Evolutionary conservation across 768 basidiomycete genomes (phyloP).

Genomic region (Saitozyma podzolica): DNA sequence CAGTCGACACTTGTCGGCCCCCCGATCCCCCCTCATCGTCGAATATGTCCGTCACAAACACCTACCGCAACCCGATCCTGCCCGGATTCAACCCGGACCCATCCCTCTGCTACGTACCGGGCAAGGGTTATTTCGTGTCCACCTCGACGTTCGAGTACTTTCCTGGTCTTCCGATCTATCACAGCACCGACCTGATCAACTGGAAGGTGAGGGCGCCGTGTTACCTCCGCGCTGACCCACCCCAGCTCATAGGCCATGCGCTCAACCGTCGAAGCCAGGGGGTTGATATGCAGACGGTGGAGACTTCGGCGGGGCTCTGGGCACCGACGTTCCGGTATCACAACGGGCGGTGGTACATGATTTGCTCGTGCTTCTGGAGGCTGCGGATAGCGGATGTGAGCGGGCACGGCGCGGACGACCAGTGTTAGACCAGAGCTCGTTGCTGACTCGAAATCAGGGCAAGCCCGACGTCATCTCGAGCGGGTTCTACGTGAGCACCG

Average conservation of each 20-base stretch:
- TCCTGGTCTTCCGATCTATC: slow-evolving; percentile 37
- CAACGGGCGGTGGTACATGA: slow-evolving; percentile 19
- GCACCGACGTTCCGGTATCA: slow-evolving; percentile 27
- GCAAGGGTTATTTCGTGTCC: slow-evolving; percentile 28
- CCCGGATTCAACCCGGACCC: slow-evolving; percentile 46
- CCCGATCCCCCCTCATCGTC: too few species aligned
- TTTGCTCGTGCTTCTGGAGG: slow-evolving; percentile 1
- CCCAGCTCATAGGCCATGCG: slow-evolving; percentile 15
- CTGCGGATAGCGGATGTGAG: neutral
- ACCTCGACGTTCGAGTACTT: slow-evolving; percentile 42
- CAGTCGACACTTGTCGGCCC: too few species aligned
- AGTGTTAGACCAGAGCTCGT: neutral
- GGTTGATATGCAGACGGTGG: slow-evolving; percentile 16
- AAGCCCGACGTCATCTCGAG: slow-evolving; percentile 10
- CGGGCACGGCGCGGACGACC: too few species aligned
- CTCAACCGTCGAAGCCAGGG: slow-evolving; percentile 15
- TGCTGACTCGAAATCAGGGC: neutral
- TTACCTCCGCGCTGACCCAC: too few species aligned
- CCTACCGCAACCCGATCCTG: slow-evolving; percentile 32
- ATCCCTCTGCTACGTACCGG: slow-evolving; percentile 16
- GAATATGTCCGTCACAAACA: neutral
- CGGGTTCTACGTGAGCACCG: slow-evolving; percentile 29
- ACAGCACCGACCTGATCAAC: slow-evolving; percentile 24
- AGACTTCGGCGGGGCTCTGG: slow-evolving; percentile 18
- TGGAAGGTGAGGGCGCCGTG: slow-evolving; percentile 19